Conservation (phyloP, 768 basidiomycete genomes). For the Hygrophorus pudorinus region DNA sequence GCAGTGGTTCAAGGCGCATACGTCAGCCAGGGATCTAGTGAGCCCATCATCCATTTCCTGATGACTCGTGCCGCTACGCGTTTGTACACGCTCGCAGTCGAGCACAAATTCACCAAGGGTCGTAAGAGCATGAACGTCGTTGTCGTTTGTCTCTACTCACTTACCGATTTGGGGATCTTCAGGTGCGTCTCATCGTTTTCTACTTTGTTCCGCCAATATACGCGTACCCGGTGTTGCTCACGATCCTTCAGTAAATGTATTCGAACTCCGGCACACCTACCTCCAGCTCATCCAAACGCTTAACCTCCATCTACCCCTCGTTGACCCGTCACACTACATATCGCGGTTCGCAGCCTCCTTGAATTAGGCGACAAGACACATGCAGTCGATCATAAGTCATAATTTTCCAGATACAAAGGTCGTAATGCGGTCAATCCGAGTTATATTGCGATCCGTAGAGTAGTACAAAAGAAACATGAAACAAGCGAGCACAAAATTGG, state of each 20-base stretch:
- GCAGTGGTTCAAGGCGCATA: constrained; percentile 94
- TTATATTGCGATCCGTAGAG: too few relatives aligned
- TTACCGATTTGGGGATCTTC: constrained; percentile 83
- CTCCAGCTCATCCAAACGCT: constrained; percentile 87
- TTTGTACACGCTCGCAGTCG: constrained; percentile 90
- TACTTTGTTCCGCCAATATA: too few relatives aligned
- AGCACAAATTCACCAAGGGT: constrained; percentile 91
- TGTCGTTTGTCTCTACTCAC: constrained; percentile 93
- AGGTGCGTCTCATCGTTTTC: constrained; percentile 43
- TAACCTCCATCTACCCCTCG: constrained; percentile 74
- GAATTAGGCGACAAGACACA: constrained; percentile 95
- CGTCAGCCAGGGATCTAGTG: constrained; percentile 86
- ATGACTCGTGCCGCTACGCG: constrained; percentile 75
- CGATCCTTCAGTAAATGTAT: constrained; percentile 80
- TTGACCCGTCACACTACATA: constrained; percentile 96
- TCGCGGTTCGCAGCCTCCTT: constrained; percentile 90
- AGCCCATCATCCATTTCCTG: constrained; percentile 24
- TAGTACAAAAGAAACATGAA: too few relatives aligned
- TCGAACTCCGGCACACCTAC: constrained; percentile 93
- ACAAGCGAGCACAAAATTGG: too few relatives aligned
- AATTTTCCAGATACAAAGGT: constrained; percentile 83
- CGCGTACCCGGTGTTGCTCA: constrained; percentile 1
- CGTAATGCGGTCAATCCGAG: too few relatives aligned
- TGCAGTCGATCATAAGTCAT: constrained; percentile 93
- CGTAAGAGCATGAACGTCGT: constrained; percentile 88